Conservation (phyloP, 1,284 basidiomycete genomes). For the Sanghuangporus sanghuang region DNA sequence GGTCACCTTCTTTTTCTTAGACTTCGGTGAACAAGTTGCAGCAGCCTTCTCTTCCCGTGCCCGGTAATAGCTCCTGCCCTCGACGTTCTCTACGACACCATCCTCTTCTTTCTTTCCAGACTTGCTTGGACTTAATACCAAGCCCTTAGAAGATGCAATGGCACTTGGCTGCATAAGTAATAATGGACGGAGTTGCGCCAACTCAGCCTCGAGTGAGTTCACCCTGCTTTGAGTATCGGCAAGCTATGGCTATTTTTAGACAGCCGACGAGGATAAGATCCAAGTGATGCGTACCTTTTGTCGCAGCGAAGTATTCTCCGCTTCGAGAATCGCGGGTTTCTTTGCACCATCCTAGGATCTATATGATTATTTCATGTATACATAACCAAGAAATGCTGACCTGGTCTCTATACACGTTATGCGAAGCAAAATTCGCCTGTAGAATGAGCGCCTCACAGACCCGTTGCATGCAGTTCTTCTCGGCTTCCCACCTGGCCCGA, state of each 20-base stretch:
- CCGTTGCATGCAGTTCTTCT: conserved; percentile 54
- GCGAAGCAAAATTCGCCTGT: conserved; percentile 51
- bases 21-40: not conserved
- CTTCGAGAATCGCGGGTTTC: conserved; percentile 3
- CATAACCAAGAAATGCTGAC: conserved; percentile 29
- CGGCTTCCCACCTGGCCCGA: conserved; percentile 50
- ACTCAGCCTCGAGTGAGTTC: conserved; percentile 44
- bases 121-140: not conserved
- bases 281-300: conserved; percentile 1
- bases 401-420: conserved; percentile 35
- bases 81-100: not conserved
- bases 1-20: conserved; percentile 12
- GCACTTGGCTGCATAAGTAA: conserved; percentile 46
- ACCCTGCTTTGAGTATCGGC: conserved; percentile 40
- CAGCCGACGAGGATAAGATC: not conserved
- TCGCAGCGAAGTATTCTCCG: conserved; percentile 10
- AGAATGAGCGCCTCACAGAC: conserved; percentile 57
- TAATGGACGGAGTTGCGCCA: conserved; percentile 48
- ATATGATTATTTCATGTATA: not conserved
- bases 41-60: not conserved
- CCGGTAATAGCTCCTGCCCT: conserved; percentile 4
- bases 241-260: conserved; percentile 32
- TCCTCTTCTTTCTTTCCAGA: conserved; percentile 1
- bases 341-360: conserved; percentile 2
- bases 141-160: conserved; percentile 23